These are phyloP conservation scores for Tolypocladium sp. DNA, from an alignment of 2,329 filamentous ascomycete genomes.

Conservation along the genomic window DNA sequence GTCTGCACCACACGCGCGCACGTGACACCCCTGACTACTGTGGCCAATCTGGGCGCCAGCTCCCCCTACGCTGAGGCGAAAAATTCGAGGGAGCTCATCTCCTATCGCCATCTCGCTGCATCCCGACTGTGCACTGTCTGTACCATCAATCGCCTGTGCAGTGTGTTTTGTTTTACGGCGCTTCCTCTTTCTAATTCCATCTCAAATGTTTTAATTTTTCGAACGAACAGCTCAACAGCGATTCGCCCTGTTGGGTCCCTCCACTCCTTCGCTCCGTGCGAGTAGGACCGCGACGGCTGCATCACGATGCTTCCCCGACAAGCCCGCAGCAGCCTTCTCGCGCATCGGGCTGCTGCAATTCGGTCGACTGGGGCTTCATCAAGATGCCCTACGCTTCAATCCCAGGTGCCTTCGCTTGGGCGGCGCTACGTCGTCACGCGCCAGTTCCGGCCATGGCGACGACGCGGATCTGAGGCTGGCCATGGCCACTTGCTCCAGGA, in stretches of 20 bases:
- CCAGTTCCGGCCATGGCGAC: slow-evolving; percentile 17
- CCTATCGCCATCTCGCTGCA: slow-evolving; percentile 1
- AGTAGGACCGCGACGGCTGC: not conserved
- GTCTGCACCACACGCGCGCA: not conserved
- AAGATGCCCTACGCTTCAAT: slow-evolving; percentile 7
- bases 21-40: slow-evolving; percentile 5
- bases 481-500: slow-evolving; percentile 11
- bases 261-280: not conserved
- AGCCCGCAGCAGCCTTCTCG: slow-evolving; percentile 17
- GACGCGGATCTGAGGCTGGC: slow-evolving; percentile 13
- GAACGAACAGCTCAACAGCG: not conserved
- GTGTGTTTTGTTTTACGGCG: slow-evolving; percentile 1
- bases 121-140: not conserved
- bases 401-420: slow-evolving; percentile 6
- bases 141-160: not conserved
- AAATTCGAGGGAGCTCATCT: slow-evolving; percentile 15
- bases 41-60: slow-evolving; percentile 1
- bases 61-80: slow-evolving; percentile 8
- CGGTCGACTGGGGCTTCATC: slow-evolving; percentile 9
- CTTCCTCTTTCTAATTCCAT: not conserved
- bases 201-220: slow-evolving; percentile 14
- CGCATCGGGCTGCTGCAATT: slow-evolving; percentile 11
- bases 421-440: slow-evolving; percentile 19
- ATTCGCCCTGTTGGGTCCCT: slow-evolving; percentile 1
- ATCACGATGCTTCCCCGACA: slow-evolving; percentile 26